Base-by-base conservation (phyloP, 164 flowering plant species). In the Umbilicus rupestris region DNA sequence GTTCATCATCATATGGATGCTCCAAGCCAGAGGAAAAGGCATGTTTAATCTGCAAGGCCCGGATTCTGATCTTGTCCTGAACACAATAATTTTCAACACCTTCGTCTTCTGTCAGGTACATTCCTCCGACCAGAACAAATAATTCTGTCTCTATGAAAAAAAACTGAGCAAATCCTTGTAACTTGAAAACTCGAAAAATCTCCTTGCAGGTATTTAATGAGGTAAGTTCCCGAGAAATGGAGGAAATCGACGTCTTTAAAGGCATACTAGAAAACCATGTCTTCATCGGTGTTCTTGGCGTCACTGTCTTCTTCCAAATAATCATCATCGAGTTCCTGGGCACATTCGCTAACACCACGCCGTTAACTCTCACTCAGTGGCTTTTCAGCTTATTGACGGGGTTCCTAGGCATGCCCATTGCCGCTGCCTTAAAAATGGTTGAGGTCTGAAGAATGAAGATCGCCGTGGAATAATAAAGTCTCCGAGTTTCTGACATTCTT, bases 61-160 rank as follows among this genome's bases (percentile, higher is more conserved):
- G 9, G 86, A 79, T 67, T 72, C 87, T 65, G 73, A 73, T 45
- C 72, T 62, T 5, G 69, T 79, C 45, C 68, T 81, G 58, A 83
- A 83, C 72, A 86, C 91, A 0, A 71, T 86, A 62, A 83, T 86
- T 39, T 87, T 87, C 84, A 87, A 87, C 75, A 68, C 87, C 7
- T 87, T 87, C 49, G 89, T 87, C 68, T 87, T 87, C 28, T 87
- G 92, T 66, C 87, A 84, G 87, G 88, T 84, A 72, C 50, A 37
- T 20, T 35, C 12, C 42, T 29, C 45, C 35, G n/a, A n/a, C n/a
- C n/a, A n/a, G n/a, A n/a, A n/a, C n/a, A n/a, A n/a, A n/a, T n/a
- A n/a, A n/a, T n/a, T n/a, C n/a, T n/a, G n/a, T n/a, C n/a, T n/a
- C n/a, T n/a, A n/a, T n/a, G n/a, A n/a, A n/a, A n/a, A n/a, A n/a